These are phyloP conservation scores for Aspergillus sp. DNA, from an alignment of 2,329 filamentous ascomycete species.

Conservation along the genomic window DNA sequence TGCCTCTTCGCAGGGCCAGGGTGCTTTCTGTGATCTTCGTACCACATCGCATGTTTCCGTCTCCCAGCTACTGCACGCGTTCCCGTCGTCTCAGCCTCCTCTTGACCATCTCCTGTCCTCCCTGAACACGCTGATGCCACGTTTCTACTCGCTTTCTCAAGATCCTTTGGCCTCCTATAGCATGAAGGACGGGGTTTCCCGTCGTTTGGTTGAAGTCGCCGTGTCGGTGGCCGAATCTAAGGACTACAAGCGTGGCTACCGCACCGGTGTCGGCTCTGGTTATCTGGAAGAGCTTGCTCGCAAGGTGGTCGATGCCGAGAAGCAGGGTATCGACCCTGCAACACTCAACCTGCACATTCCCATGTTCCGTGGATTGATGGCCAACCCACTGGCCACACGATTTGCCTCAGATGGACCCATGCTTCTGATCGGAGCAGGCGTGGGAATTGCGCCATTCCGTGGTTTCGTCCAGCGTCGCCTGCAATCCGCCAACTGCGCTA, in stretches of 20 bases:
- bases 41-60: slow-evolving; percentile 82
- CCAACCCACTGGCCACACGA: slow-evolving; percentile 85
- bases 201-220: slow-evolving; percentile 88
- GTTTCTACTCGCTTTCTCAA: slow-evolving; percentile 96
- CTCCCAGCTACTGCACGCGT: slow-evolving; percentile 78
- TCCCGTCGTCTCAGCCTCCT: slow-evolving; percentile 84
- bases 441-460: slow-evolving; percentile 94
- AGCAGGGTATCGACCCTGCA: slow-evolving; percentile 47
- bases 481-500: slow-evolving; percentile 90
- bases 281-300: slow-evolving; percentile 84
- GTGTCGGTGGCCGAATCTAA: slow-evolving; percentile 85
- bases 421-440: slow-evolving; percentile 92
- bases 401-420: slow-evolving; percentile 94
- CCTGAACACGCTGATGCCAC: slow-evolving; percentile 85
- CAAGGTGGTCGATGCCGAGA: slow-evolving; percentile 62
- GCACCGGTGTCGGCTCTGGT: slow-evolving; percentile 84
- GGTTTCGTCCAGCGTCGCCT: slow-evolving; percentile 92
- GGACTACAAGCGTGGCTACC: slow-evolving; percentile 65
- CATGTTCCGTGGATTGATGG: slow-evolving; percentile 98
- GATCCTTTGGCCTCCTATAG: slow-evolving; percentile 77
- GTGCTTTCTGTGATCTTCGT: slow-evolving; percentile 86
- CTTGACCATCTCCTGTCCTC: slow-evolving; percentile 73
- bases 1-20: slow-evolving; percentile 83
- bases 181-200: slow-evolving; percentile 61
- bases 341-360: slow-evolving; percentile 67